These are phyloP conservation scores for Cetradonia linearis DNA, from an alignment of 495 filamentous ascomycete genomes.

Conservation along the genomic window DNA sequence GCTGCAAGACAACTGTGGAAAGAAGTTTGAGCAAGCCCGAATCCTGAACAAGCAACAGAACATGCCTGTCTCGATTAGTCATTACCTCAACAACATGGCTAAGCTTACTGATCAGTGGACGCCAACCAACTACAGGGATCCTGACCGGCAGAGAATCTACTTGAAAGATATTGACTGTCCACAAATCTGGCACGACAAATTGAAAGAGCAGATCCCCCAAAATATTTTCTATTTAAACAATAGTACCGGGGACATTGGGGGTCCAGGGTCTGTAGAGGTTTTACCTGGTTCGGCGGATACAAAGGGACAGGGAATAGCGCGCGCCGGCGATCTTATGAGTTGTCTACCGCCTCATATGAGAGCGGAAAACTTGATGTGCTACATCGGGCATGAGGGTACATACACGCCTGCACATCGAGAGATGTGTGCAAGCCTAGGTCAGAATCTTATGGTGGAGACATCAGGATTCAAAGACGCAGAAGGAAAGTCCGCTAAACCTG, in stretches of 20 bases:
- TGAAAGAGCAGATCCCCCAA: slow-evolving; percentile 66
- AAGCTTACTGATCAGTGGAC: slow-evolving; percentile 67
- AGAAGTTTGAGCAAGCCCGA: slow-evolving; percentile 62
- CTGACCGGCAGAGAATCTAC: slow-evolving; percentile 73
- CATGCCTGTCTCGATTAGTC: slow-evolving; percentile 69
- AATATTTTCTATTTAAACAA: slow-evolving; percentile 81
- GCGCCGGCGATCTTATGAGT: slow-evolving; percentile 86
- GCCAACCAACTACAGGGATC: slow-evolving; percentile 53
- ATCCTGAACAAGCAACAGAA: slow-evolving; percentile 59
- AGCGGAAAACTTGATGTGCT: slow-evolving; percentile 96
- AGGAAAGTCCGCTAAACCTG: slow-evolving; percentile 60
- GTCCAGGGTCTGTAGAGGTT: slow-evolving; percentile 37
- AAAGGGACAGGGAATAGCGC: slow-evolving; percentile 42
- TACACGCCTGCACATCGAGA: slow-evolving; percentile 94
- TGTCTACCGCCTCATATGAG: slow-evolving; percentile 75
- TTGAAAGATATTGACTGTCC: slow-evolving; percentile 95
- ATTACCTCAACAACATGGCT: slow-evolving; percentile 78
- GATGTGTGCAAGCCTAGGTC: slow-evolving; percentile 92
- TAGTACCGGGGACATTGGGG: slow-evolving; percentile 47
- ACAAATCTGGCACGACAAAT: slow-evolving; percentile 64
- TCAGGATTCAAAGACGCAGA: slow-evolving; percentile 49
- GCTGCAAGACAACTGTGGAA: slow-evolving; percentile 61
- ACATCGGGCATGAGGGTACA: slow-evolving; percentile 93
- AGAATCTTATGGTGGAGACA: slow-evolving; percentile 95
- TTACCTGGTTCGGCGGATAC: slow-evolving; percentile 21